Base-by-base conservation (phyloP, 257 asterid genomes). In the Datura wrightii region DNA sequence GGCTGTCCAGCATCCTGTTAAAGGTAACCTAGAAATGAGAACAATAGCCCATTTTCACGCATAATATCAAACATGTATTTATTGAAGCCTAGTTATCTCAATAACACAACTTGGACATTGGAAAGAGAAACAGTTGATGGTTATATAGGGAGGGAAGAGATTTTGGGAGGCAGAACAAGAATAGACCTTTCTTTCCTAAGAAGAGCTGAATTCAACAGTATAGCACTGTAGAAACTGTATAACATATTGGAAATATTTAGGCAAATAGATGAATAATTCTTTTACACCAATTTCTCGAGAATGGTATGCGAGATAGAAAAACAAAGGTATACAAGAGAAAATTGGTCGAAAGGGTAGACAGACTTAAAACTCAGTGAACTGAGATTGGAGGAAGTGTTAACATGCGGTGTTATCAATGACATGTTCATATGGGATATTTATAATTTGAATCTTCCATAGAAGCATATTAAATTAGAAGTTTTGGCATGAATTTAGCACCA, bases 1-100 rank as follows among this genome's bases (percentile, higher is more conserved):
- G 79, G 55, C 9, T 18, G 37, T 71, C 55, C 24, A 18, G 8
- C 9, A 6, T 58, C 24, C 34, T 46, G 79, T 44, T 71, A 46
- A 74, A 74, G 59, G 80, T 19, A 46, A 19, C n/a, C 6, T 24
- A 10, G 42, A 74, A 74, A 74, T 48, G 42, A 74, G 42, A 74
- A 48, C 37, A 11, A 5, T 14, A 46, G 19, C 59, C 59, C 42
- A 19, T 46, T 74, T 19, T 46, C 58, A 48, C 4, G 6, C 59
- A 19, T 48, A 74, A 24, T 10, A 48, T 11, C 42, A 24, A 74
- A 24, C 59, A 74, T 24, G 3, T 72, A 10, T 1, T 46, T 72
- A 19, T 72, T 72, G n/a, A 71, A 44, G 39, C 41, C 56, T 44
- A 71, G 56, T 72, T 72, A 72, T 72, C 80, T 72, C 19, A 46